Conservation (phyloP, 1,139 yeast species). For the Yamadazyma friedrichii region DNA sequence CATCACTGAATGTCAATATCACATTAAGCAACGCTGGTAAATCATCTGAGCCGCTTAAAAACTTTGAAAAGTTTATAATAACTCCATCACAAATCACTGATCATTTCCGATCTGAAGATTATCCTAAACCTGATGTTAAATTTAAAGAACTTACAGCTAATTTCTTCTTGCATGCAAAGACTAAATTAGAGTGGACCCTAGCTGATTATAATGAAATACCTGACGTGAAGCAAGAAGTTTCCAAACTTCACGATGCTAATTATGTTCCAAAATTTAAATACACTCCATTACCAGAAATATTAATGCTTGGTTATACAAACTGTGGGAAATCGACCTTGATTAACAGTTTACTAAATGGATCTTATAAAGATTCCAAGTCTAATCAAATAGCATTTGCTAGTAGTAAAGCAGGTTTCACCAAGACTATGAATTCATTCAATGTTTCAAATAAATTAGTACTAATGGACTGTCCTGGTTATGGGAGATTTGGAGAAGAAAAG, state of each 20-base stretch:
- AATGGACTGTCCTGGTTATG: constrained; percentile 89
- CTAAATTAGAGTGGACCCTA: constrained; percentile 60
- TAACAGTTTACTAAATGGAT: constrained; percentile 43
- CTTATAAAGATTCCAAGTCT: constrained; percentile 18
- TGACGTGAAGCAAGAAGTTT: constrained; percentile 41
- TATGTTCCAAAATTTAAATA: constrained; percentile 17
- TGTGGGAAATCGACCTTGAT: constrained; percentile 81
- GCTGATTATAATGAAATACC: constrained; percentile 55
- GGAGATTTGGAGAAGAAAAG: constrained; percentile 53
- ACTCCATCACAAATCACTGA: constrained; percentile 27
- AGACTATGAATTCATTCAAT: constrained; percentile 71
- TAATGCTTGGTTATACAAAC: constrained; percentile 76
- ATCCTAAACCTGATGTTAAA: constrained; percentile 12
- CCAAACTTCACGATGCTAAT: constrained; percentile 19
- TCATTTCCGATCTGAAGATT: constrained; percentile 20
- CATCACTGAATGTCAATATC: neutral
- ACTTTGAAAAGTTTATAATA: constrained; percentile 11
- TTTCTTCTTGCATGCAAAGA: constrained; percentile 46
- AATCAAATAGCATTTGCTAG: constrained; percentile 52
- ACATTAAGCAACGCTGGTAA: neutral
- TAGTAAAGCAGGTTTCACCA: constrained; percentile 70
- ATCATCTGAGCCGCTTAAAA: neutral
- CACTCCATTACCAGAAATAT: constrained; percentile 58
- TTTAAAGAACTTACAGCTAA: constrained; percentile 13
- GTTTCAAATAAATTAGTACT: constrained; percentile 61